Base-by-base conservation (phyloP, 2,329 filamentous ascomycete genomes). In the Arthrobotrys entomopaga region DNA sequence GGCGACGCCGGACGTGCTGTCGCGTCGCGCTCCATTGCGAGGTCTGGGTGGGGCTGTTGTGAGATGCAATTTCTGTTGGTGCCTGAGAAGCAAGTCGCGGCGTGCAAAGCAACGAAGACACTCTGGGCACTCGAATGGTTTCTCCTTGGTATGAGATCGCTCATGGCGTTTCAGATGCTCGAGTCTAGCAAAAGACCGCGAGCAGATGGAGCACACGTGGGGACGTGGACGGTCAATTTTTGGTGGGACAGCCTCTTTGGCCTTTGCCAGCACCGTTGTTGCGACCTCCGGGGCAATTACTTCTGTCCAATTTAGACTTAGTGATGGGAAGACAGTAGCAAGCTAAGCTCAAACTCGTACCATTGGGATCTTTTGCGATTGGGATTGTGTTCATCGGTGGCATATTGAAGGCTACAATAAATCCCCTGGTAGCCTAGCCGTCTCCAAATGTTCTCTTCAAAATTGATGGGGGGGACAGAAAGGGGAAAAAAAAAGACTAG, bases 11-110 rank as follows among this genome's bases (percentile, higher is more conserved):
- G 90, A 87, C 4, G 86, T 91, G 82, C 95, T 98, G 83, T 98
- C 95, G 77, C 95, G 88, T 77, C 94, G 90, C 78, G 73, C 77
- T 64, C 78, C 85, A 78, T 92, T 93, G 78, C 93, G 89, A 52
- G 93, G 93, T 74, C 93, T 88, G 4, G 93, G 93, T 4, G 95
- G 91, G 0, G 93, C 93, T 11, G 92, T 91, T 24, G 92, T 92
- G 86, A 96, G 92, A 81, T 99, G 95, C 54, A 99, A 87, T 85
- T 99, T 99, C 85, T 99, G 95, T 85, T 99, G 95, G 83, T 99
- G 95, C 72, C 95, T 89, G 77, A 99, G 84, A 65, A 99, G 86
- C 78, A 99, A 83, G 82, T 99, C 95, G 77, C 95, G 89, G 75
- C 95, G 89, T 73, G 95, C 95, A 82, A 99, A 99, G 83, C 95